A percentile compares a stretch with the other conserved stretches of the same genome.
These are phyloP conservation scores for Colletotrichum sp. DNA, from an alignment of 2,329 filamentous ascomycete genomes.

Conservation along the genomic window DNA sequence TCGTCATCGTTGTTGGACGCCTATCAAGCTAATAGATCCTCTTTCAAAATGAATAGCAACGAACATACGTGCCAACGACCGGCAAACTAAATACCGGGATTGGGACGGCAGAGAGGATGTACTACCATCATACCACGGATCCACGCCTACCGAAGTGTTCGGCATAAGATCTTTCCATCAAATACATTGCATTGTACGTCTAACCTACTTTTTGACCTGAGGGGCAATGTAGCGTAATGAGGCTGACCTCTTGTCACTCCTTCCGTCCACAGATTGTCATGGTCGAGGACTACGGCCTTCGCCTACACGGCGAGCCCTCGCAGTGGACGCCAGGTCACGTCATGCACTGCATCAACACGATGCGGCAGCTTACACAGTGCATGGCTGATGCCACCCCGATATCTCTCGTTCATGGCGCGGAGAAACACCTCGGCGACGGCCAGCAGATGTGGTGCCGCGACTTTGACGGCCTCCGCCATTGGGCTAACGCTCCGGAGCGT, in stretches of 20 bases:
- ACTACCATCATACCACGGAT: background rate
- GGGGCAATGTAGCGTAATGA: background rate
- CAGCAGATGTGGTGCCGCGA: background rate
- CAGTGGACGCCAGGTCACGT: background rate
- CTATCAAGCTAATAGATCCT: background rate
- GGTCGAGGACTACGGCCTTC: background rate
- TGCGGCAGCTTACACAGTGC: background rate
- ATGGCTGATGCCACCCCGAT: background rate
- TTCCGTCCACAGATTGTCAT: background rate
- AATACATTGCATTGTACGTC: background rate
- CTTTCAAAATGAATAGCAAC: background rate
- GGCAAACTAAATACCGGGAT: background rate
- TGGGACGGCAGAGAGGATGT: background rate
- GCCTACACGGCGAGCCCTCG: background rate
- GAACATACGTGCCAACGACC: background rate
- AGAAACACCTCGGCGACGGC: background rate
- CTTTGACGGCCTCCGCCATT: background rate
- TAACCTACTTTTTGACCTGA: background rate
- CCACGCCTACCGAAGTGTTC: background rate
- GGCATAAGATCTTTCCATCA: background rate
- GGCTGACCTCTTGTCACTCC: background rate
- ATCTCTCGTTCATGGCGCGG: background rate
- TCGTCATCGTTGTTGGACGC: background rate
- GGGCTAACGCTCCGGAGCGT: conserved; percentile 24
- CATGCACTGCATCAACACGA: background rate